A percentile compares a stretch with the other conserved stretches of the same genome.
These are phyloP conservation scores for Silene latifolia DNA, from an alignment of 148 eudicot species.

Conservation along the genomic window DNA sequence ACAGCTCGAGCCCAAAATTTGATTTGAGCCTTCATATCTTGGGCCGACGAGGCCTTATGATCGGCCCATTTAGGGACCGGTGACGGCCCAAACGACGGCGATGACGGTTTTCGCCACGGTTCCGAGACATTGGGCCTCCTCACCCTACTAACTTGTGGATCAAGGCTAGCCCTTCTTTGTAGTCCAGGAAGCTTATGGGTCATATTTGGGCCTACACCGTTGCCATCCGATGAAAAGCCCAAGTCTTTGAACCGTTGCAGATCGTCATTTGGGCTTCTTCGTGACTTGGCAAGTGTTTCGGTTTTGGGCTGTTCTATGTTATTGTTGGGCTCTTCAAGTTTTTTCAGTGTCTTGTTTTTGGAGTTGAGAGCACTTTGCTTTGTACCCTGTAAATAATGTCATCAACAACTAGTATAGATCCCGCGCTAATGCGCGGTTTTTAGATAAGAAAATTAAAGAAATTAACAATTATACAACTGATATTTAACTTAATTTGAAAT, in stretches of 20 bases:
- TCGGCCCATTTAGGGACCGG: slow-evolving; percentile 26
- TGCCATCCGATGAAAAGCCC: slow-evolving; percentile 33
- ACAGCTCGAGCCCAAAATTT: slow-evolving; percentile 92
- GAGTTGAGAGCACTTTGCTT: slow-evolving; percentile 39
- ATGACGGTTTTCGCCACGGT: slow-evolving; percentile 19
- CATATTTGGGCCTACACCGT: slow-evolving; percentile 28
- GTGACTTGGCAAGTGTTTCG: slow-evolving; percentile 20
- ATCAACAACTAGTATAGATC: too few relatives aligned
- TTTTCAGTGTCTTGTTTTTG: slow-evolving; percentile 31
- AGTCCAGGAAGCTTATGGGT: slow-evolving; percentile 28
- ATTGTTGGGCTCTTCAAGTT: slow-evolving; percentile 26
- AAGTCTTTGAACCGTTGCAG: slow-evolving; percentile 36
- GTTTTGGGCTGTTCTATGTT: slow-evolving; percentile 21
- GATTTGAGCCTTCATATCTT: slow-evolving; percentile 74
- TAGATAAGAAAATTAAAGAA: too few relatives aligned
- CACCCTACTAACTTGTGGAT: neutral
- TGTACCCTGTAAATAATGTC: slow-evolving; percentile 30
- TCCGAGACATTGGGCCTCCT: slow-evolving; percentile 29
- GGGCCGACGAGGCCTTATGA: slow-evolving; percentile 26
- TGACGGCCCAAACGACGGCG: slow-evolving; percentile 28
- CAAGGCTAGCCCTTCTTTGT: slow-evolving; percentile 34
- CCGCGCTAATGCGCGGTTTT: too few relatives aligned
- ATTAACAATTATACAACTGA: too few relatives aligned
- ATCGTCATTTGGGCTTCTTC: slow-evolving; percentile 37
- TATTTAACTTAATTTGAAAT: too few relatives aligned